Evolutionary conservation across 2,329 filamentous ascomycete genomes (phyloP).

Genomic region (Ceratocystis cubensis): DNA sequence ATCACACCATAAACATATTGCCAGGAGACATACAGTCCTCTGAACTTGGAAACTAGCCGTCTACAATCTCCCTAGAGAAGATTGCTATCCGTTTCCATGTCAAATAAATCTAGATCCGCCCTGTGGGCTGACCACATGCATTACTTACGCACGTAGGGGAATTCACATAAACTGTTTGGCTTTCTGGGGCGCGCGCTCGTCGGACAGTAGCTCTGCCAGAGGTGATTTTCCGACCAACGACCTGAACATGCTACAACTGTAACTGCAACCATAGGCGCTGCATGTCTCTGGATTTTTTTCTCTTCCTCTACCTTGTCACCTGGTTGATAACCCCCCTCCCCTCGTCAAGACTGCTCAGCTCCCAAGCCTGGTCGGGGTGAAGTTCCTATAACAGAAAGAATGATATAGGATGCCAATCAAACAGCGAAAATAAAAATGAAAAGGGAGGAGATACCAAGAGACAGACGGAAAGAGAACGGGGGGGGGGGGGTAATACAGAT

Average conservation of each 20-base stretch:
- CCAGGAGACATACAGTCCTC: too few relatives aligned
- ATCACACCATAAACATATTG: too few relatives aligned
- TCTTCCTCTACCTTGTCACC: background rate
- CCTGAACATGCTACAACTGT: constrained; percentile 4
- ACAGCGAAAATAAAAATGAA: background rate
- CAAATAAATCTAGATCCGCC: too few relatives aligned
- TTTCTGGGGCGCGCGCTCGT: background rate
- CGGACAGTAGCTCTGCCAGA: background rate
- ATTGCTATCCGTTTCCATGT: too few relatives aligned
- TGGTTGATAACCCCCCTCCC: background rate
- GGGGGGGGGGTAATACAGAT: too few relatives aligned
- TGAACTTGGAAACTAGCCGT: too few relatives aligned
- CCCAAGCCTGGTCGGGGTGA: background rate
- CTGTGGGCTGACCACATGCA: too few relatives aligned
- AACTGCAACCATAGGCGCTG: background rate
- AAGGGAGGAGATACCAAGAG: background rate
- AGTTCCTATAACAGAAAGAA: background rate
- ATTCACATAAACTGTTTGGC: background rate
- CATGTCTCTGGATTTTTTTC: background rate
- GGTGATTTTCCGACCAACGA: background rate
- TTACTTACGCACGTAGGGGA: too few relatives aligned
- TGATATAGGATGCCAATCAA: constrained; percentile 5
- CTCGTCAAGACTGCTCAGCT: constrained; percentile 8
- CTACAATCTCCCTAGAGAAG: too few relatives aligned
- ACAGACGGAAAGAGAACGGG: background rate